Base-by-base conservation (phyloP, 768 basidiomycete species). In the Phlebiopsis flavidoalba region DNA sequence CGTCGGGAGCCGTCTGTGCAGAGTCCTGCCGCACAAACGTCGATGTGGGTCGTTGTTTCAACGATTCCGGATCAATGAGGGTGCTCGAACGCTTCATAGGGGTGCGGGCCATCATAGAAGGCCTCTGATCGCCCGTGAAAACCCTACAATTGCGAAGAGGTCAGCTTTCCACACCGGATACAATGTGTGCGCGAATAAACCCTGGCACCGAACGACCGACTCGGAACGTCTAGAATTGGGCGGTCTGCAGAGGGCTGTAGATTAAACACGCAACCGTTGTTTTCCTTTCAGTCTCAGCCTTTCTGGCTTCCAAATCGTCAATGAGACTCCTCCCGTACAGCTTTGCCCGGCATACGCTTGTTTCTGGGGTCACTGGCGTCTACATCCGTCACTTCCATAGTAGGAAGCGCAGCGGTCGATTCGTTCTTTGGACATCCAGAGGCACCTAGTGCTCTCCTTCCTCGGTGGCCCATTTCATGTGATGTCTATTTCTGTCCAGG, bases 31-130 rank as follows among this genome's bases (percentile, higher is more conserved):
- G 74, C 57, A 59, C 19, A 8, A 59, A 8, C 21, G 82, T 81
- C 15, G 77, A 74, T 26, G 68, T 67, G 5, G 85, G 83, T n/a
- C 79, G 74, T 15, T 71, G 69, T 45, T 77, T 79, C 52, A 93
- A 76, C 3, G 82, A 75, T 45, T 81, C 76, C 17, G 88, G 87
- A 69, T 93, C 89, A 66, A 94, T 89, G 53, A 94, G 72, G 0
- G 92, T 90, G 65, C 82, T 86, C 12, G 83, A 71, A 19, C 82
- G 85, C 59, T 79, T 73, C 37, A 77, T 71, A 47, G 75, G 73
- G 40, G 78, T 76, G 63, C 94, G 83, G 36, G 87, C 83, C 93
- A 96, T 95, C 95, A 96, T 96, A 5, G 92, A 89, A 10, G 95
- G 93, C 60, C 94, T 79, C 64, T 89, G 81, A 68, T 97, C 95